Percentiles rank a stretch among this genome's conserved stretches.
phyloP scores from a whole-genome alignment of 2,329 filamentous ascomycete species.

The Diaporthe sp. region DNA sequence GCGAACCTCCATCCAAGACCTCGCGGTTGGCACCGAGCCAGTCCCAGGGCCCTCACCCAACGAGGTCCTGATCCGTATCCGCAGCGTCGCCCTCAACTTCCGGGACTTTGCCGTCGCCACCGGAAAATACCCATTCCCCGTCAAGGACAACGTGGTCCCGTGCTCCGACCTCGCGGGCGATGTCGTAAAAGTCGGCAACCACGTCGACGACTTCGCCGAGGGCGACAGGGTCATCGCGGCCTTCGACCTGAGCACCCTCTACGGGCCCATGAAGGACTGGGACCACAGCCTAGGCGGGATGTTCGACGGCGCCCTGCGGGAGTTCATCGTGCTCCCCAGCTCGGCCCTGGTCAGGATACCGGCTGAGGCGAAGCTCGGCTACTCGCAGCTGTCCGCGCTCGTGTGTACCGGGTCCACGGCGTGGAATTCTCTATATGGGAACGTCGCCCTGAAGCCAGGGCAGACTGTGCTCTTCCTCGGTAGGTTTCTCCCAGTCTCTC shows the following conservation, averaged over 20 bases:
- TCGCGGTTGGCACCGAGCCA: conserved; percentile 35
- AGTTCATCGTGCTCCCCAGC: neutral
- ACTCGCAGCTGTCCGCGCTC: conserved; percentile 39
- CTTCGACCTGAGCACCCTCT: conserved; percentile 40
- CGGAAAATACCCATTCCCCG: conserved; percentile 43
- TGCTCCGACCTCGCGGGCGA: conserved; percentile 50
- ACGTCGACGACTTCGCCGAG: conserved; percentile 40
- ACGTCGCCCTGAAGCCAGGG: conserved; percentile 50
- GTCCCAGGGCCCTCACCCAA: conserved; percentile 38
- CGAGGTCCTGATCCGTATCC: conserved; percentile 45
- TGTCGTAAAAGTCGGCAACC: conserved; percentile 43
- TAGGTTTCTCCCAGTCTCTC: conserved; percentile 26
- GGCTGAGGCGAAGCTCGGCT: neutral
- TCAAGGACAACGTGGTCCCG: conserved; percentile 48
- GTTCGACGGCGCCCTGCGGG: neutral
- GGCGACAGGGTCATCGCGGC: conserved; percentile 47
- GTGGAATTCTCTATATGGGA: conserved; percentile 59
- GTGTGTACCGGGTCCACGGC: conserved; percentile 57
- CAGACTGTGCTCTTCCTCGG: conserved; percentile 51
- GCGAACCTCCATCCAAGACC: neutral
- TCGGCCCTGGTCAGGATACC: neutral
- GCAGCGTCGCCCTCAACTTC: conserved; percentile 47
- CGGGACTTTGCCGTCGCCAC: conserved; percentile 46
- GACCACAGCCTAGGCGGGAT: neutral
- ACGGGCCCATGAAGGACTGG: conserved; percentile 39